Evolutionary conservation across 75 land plant species (phyloP).

Genomic region (Sequoiadendron giganteum): DNA sequence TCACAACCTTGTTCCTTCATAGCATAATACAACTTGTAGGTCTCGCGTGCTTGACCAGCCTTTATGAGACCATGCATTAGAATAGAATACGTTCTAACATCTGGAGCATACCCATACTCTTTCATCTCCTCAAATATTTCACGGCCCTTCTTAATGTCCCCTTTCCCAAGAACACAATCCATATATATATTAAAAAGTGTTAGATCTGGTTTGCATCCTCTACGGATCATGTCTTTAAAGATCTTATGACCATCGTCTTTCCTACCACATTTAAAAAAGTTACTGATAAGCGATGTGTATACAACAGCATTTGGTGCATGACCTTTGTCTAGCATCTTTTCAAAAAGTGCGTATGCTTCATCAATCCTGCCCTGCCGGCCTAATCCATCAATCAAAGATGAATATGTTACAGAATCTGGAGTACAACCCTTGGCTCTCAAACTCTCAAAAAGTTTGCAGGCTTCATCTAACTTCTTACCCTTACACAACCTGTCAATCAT

Average conservation of each 20-base stretch:
- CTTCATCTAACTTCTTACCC: slow-evolving; percentile 62
- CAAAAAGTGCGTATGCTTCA: slow-evolving; percentile 58
- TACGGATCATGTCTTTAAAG: slow-evolving; percentile 62
- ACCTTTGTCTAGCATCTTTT: slow-evolving; percentile 57
- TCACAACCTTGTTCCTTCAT: slow-evolving; percentile 75
- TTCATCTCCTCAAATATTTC: slow-evolving; percentile 67
- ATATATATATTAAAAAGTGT: slow-evolving; percentile 64
- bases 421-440: slow-evolving; percentile 36
- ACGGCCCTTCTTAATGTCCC: slow-evolving; percentile 63
- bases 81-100: slow-evolving; percentile 70
- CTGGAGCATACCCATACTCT: slow-evolving; percentile 53
- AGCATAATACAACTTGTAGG: slow-evolving; percentile 59
- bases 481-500: slow-evolving; percentile 76
- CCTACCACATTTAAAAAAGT: slow-evolving; percentile 65
- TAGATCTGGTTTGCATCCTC: slow-evolving; percentile 63
- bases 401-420: slow-evolving; percentile 51
- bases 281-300: slow-evolving; percentile 62
- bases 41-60: slow-evolving; percentile 62
- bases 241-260: slow-evolving; percentile 71
- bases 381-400: slow-evolving; percentile 63
- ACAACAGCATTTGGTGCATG: slow-evolving; percentile 45
- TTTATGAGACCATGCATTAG: slow-evolving; percentile 64
- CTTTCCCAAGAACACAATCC: slow-evolving; percentile 63
- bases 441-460: slow-evolving; percentile 51
- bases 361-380: slow-evolving; percentile 57